Evolutionary conservation across 2,329 filamentous ascomycete species (phyloP).

Genomic region (Mycosphaerella sp.): DNA sequence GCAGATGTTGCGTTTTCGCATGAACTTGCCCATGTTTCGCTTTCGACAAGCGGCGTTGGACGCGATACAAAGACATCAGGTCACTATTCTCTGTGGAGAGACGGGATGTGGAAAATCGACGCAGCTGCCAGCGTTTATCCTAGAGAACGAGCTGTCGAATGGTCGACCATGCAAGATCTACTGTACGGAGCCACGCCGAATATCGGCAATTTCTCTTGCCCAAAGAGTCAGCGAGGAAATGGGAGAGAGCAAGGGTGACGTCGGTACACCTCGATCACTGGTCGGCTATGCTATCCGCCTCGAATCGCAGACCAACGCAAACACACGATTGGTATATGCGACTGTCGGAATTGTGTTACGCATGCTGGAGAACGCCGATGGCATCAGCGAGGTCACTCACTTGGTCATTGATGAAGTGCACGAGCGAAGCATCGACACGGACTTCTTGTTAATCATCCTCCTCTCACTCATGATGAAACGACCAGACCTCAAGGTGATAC

Average conservation of each 20-base stretch:
- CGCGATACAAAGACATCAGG: conserved; percentile 70
- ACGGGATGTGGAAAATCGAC: conserved; percentile 98
- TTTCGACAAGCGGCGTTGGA: conserved; percentile 73
- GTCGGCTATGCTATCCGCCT: conserved; percentile 92
- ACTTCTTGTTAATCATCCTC: conserved; percentile 88
- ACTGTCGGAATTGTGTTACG: conserved; percentile 90
- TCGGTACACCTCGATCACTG: conserved; percentile 76
- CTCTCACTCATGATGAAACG: conserved; percentile 71
- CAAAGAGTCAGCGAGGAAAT: conserved; percentile 91
- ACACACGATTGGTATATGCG: conserved; percentile 83
- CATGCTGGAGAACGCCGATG: conserved; percentile 86
- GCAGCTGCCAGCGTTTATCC: conserved; percentile 87
- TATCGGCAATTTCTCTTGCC: conserved; percentile 91
- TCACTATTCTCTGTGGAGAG: conserved; percentile 91
- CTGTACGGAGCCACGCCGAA: conserved; percentile 89
- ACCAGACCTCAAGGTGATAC: conserved; percentile 79
- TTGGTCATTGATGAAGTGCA: conserved; percentile 97
- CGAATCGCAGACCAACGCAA: conserved; percentile 75
- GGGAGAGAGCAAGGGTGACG: conserved; percentile 72
- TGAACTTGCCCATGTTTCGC: conserved; percentile 81
- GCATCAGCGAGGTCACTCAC: conserved; percentile 84
- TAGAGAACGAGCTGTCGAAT: conserved; percentile 78
- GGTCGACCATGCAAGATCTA: conserved; percentile 85
- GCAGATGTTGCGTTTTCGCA: conserved; percentile 69
- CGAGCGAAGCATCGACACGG: conserved; percentile 91